These are phyloP conservation scores for Pascua sp. DNA, from an alignment of 1,284 basidiomycete genomes.

Conservation along the genomic window DNA sequence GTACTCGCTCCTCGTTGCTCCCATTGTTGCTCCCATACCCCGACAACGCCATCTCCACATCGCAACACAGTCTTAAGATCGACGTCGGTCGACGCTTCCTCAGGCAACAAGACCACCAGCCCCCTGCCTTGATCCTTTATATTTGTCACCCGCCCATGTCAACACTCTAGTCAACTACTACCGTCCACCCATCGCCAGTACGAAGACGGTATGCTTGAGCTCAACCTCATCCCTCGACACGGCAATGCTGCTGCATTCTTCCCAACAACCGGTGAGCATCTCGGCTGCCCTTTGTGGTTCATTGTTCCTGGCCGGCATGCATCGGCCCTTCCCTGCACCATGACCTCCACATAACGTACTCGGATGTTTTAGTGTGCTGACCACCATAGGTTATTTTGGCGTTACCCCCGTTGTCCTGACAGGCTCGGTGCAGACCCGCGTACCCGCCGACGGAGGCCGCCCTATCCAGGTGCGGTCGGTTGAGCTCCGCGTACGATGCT, in stretches of 20 bases:
- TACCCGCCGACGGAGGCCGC: constrained; percentile 16
- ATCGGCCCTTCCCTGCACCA: background rate
- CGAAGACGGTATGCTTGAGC: background rate
- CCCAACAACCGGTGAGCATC: constrained; percentile 8
- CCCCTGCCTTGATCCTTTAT: too few species aligned
- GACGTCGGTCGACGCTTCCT: too few species aligned
- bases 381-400: constrained; percentile 37
- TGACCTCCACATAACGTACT: background rate
- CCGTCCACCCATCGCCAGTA: too few species aligned
- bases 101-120: too few species aligned
- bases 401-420: constrained; percentile 32
- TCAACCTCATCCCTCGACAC: constrained; percentile 1
- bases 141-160: background rate
- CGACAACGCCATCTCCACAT: too few species aligned
- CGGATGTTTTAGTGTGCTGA: constrained; percentile 6
- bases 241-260: constrained; percentile 7
- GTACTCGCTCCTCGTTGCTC: too few species aligned
- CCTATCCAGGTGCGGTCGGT: constrained; percentile 27
- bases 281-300: background rate
- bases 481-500: constrained; percentile 27
- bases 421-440: constrained; percentile 25
- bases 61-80: too few species aligned
- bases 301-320: too few species aligned
- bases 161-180: too few species aligned
- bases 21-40: too few species aligned